Evolutionary conservation across 495 filamentous ascomycete genomes (phyloP).

Genomic region (Lepidopterella palustris): DNA sequence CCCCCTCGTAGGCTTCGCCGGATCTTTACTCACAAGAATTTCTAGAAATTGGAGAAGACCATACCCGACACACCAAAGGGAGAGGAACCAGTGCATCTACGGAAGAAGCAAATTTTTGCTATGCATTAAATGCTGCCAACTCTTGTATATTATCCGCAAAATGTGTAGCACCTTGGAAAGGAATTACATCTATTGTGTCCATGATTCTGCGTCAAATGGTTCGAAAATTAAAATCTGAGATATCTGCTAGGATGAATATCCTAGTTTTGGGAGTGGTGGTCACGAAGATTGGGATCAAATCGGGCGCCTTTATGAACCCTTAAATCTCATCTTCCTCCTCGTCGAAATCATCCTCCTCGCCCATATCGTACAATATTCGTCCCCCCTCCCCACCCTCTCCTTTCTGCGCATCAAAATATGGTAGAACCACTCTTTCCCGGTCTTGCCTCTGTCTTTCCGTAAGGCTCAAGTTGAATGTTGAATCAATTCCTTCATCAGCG

Average conservation of each 20-base stretch:
- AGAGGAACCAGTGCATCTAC: conserved; percentile 74
- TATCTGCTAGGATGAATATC: conserved; percentile 3
- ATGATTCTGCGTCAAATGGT: too few relatives aligned
- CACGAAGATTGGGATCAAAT: too few relatives aligned
- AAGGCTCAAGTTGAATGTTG: conserved; percentile 77
- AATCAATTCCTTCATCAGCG: conserved; percentile 41
- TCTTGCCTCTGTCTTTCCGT: conserved; percentile 85
- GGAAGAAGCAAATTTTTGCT: conserved; percentile 70
- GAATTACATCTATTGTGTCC: not conserved
- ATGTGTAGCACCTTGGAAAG: not conserved
- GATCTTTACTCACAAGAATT: not conserved
- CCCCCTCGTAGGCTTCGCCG: not conserved
- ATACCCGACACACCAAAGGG: conserved; percentile 77
- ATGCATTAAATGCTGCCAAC: conserved; percentile 6
- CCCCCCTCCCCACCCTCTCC: conserved; percentile 76
- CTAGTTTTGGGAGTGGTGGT: not conserved
- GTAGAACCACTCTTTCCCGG: conserved; percentile 80
- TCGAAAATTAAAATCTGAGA: conserved; percentile 4
- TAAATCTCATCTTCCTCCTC: conserved; percentile 98
- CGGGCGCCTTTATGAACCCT: conserved; percentile 9
- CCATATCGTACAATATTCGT: conserved; percentile 93
- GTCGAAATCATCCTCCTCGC: conserved; percentile 94
- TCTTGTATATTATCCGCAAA: conserved; percentile 21
- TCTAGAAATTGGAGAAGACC: conserved; percentile 78
- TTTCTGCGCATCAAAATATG: conserved; percentile 92